These are phyloP conservation scores for Trichoderma pleuroti DNA, from an alignment of 2,329 filamentous ascomycete species.

Conservation along the genomic window DNA sequence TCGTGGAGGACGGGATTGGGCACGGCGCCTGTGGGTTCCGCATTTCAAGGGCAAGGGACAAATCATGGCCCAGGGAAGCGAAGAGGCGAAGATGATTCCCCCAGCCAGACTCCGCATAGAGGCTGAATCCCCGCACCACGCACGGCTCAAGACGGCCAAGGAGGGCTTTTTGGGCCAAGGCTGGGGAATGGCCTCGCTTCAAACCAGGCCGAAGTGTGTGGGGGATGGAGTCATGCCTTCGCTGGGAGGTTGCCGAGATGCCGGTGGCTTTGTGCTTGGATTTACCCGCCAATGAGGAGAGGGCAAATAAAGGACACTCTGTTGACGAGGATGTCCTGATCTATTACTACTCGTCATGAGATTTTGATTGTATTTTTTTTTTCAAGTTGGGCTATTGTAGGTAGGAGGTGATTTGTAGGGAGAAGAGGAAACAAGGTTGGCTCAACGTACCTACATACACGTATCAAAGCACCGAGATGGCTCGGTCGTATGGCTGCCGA, in stretches of 20 bases:
- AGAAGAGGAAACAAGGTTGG: not conserved
- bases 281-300: conserved; percentile 11
- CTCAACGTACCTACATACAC: not conserved
- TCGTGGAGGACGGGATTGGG: not conserved
- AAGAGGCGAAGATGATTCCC: not conserved
- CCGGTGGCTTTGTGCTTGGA: not conserved
- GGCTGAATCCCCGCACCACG: not conserved
- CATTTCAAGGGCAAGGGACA: not conserved
- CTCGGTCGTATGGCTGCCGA: not conserved
- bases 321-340: not conserved
- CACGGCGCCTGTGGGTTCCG: not conserved
- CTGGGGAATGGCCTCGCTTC: not conserved
- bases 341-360: not conserved
- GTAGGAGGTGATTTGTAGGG: not conserved
- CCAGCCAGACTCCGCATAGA: not conserved
- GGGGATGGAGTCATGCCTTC: not conserved
- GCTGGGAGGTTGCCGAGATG: conserved; percentile 10
- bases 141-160: not conserved
- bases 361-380: not conserved
- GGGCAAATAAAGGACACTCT: not conserved
- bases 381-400: not conserved
- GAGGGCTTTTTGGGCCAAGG: not conserved
- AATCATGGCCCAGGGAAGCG: not conserved
- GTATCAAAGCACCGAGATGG: not conserved
- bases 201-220: not conserved